These are phyloP conservation scores for Coffea eugenioides DNA, from an alignment of 257 asterid genomes.

Conservation along the genomic window DNA sequence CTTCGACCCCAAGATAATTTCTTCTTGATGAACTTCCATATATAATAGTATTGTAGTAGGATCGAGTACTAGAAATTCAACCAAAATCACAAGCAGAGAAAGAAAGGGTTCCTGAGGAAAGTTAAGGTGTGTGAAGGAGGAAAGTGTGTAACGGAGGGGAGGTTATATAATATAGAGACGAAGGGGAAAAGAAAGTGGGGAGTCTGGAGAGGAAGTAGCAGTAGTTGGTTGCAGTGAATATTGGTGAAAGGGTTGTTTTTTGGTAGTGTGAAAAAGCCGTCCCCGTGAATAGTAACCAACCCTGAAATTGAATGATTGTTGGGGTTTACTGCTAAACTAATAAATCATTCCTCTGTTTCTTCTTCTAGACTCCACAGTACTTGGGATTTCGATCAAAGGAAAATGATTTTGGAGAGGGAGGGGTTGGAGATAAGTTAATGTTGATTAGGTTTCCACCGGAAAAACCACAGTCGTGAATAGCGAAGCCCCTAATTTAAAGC, in stretches of 20 bases:
- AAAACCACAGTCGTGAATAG: background rate
- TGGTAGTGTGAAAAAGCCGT: conserved; percentile 27
- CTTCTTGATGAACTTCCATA: conserved; percentile 52
- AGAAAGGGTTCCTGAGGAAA: conserved; percentile 13
- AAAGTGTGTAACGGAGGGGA: conserved; percentile 20
- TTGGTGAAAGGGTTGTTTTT: conserved; percentile 27
- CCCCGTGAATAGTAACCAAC: conserved; percentile 20
- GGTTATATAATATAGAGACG: conserved; percentile 3
- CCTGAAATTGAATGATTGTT: conserved; percentile 7
- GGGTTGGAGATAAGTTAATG: no score
- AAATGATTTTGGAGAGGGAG: no score
- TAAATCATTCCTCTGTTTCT: background rate
- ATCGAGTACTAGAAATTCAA: background rate
- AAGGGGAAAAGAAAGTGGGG: no score
- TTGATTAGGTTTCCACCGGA: background rate
- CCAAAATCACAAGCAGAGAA: background rate
- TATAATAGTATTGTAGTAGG: background rate
- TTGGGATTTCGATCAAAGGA: no score
- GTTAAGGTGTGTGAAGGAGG: conserved; percentile 11
- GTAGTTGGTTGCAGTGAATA: conserved; percentile 2
- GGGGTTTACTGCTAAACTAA: conserved; percentile 1
- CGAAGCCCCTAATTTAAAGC: background rate
- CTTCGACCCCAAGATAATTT: background rate
- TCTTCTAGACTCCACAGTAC: background rate
- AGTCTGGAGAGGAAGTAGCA: background rate